A percentile compares a stretch with the other conserved stretches of the same genome.
Conservation (phyloP, 345 rosid species). For the Cardiospermum halicacabum region DNA sequence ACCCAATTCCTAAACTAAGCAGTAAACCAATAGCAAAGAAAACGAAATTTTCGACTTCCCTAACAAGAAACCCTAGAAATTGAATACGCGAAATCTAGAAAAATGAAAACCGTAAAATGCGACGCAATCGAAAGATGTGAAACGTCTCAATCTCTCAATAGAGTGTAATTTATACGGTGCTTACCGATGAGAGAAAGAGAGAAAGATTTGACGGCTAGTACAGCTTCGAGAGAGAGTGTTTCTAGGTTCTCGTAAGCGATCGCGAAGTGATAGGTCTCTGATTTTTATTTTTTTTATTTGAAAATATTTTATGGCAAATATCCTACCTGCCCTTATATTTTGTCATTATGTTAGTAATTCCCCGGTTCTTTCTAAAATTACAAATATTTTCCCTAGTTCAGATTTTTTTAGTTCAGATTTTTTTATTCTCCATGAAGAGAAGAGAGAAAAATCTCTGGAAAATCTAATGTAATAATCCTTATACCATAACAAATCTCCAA, state of each 20-base stretch:
- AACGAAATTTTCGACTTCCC: not conserved
- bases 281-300: not conserved
- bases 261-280: not conserved
- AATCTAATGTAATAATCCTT: no score
- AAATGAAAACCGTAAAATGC: conserved; percentile 3
- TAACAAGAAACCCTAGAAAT: conserved; percentile 12
- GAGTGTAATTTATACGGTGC: conserved; percentile 11
- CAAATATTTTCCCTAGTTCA: no score
- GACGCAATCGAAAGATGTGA: not conserved
- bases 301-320: not conserved
- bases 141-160: not conserved
- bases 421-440: no score
- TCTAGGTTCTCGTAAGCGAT: conserved; percentile 10
- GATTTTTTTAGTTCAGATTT: not conserved
- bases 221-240: conserved; percentile 14
- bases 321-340: not conserved
- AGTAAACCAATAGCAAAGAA: not conserved
- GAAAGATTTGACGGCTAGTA: conserved; percentile 18
- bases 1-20: conserved; percentile 3
- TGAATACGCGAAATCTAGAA: not conserved
- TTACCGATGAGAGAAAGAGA: conserved; percentile 22
- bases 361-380: not conserved
- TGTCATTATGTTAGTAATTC: not conserved
- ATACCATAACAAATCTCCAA: no score
- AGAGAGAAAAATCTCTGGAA: no score